phyloP scores from a whole-genome alignment of 352 stramenopile species.

The Phytophthora agathidicida region DNA sequence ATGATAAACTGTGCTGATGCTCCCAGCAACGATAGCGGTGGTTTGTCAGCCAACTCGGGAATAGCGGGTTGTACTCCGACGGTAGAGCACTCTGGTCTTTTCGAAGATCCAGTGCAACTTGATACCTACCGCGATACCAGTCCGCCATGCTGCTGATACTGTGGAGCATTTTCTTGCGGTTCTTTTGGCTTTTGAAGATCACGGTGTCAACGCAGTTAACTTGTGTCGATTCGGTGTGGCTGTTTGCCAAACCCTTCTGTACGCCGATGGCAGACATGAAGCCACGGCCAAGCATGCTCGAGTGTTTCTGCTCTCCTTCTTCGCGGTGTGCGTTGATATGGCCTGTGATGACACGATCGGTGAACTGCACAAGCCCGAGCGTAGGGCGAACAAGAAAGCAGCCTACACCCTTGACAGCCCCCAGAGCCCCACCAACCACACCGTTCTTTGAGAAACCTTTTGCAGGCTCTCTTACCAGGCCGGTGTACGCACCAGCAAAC shows the following conservation, averaged over 20 bases:
- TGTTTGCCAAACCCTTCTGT: conserved; percentile 25
- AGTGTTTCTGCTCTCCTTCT: conserved; percentile 28
- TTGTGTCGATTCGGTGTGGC: neutral
- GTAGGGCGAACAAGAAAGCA: conserved; percentile 32
- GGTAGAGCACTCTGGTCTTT: neutral
- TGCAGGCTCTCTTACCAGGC: conserved; percentile 35
- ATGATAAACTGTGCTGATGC: neutral
- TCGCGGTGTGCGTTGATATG: conserved; percentile 39
- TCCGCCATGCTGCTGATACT: neutral
- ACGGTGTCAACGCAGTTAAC: conserved; percentile 19
- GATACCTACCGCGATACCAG: conserved; percentile 10
- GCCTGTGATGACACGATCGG: conserved; percentile 43
- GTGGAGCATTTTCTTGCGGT: conserved; percentile 22
- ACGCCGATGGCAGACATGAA: conserved; percentile 23
- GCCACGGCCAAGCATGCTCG: conserved; percentile 19
- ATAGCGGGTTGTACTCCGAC: conserved; percentile 3
- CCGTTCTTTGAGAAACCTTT: conserved; percentile 21
- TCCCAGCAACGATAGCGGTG: neutral
- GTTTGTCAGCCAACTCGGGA: neutral
- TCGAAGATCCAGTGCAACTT: conserved; percentile 5
- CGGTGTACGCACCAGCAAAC: conserved; percentile 37
- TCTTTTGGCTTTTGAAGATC: conserved; percentile 14
- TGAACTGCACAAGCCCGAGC: conserved; percentile 31
- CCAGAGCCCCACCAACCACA: conserved; percentile 10
- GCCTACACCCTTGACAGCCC: conserved; percentile 28